These are phyloP conservation scores for Macrolepiota fuliginosa DNA, from an alignment of 768 basidiomycete genomes.

Conservation along the genomic window DNA sequence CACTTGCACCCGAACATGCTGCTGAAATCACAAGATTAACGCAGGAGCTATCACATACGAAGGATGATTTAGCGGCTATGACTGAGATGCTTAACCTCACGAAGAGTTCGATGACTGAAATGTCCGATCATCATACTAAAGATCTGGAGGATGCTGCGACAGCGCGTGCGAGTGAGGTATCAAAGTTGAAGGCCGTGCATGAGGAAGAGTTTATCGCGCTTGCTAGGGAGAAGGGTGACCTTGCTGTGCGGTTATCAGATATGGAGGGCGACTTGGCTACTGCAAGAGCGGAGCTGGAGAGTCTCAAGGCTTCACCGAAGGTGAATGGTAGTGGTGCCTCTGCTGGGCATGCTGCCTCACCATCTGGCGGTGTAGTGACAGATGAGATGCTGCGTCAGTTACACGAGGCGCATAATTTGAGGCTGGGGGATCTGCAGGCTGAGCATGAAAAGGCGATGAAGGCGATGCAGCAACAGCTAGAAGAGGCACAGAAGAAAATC, in stretches of 20 bases:
- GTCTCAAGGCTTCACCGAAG: slow-evolving; percentile 52
- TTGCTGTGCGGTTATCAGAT: slow-evolving; percentile 64
- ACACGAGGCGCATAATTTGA: slow-evolving; percentile 84
- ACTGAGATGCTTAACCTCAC: slow-evolving; percentile 67
- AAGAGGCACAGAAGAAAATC: slow-evolving; percentile 44
- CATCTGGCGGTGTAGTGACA: slow-evolving; percentile 46
- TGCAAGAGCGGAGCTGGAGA: slow-evolving; percentile 51
- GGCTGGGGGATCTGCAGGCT: slow-evolving; percentile 70
- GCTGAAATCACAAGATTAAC: slow-evolving; percentile 54
- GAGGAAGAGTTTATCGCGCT: slow-evolving; percentile 59
- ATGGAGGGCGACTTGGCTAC: slow-evolving; percentile 77
- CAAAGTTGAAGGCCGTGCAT: slow-evolving; percentile 54
- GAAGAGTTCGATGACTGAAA: slow-evolving; percentile 66
- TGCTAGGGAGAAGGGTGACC: slow-evolving; percentile 58
- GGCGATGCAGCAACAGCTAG: slow-evolving; percentile 54
- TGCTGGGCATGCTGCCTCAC: slow-evolving; percentile 22
- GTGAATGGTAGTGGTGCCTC: slow-evolving; percentile 47
- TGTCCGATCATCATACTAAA: slow-evolving; percentile 63
- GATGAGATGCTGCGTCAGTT: slow-evolving; percentile 75
- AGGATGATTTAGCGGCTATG: slow-evolving; percentile 65
- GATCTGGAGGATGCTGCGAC: slow-evolving; percentile 79
- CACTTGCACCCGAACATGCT: slow-evolving; percentile 44
- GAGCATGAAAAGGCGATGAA: slow-evolving; percentile 60
- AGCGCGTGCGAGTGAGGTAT: slow-evolving; percentile 67
- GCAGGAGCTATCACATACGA: slow-evolving; percentile 57